Evolutionary conservation across 208 protist species (phyloP).

Genomic region (Lotmaria passim): DNA sequence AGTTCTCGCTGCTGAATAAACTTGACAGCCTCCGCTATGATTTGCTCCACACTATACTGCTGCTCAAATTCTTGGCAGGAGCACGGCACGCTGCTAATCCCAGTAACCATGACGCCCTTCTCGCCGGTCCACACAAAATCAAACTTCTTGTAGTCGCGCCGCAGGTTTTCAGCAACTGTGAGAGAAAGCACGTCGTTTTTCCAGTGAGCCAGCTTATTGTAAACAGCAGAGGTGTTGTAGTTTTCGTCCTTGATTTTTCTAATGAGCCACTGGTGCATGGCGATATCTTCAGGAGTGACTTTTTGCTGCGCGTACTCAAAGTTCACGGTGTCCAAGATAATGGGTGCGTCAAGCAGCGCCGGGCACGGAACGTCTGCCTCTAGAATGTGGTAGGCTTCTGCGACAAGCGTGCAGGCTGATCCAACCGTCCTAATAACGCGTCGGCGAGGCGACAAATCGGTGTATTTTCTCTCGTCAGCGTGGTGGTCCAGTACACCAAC

Average conservation of each 20-base stretch:
- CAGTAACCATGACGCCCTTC: slow-evolving; percentile 34
- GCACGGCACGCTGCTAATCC: slow-evolving; percentile 83
- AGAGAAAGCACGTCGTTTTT: slow-evolving; percentile 81
- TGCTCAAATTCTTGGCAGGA: slow-evolving; percentile 55
- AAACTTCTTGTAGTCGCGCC: slow-evolving; percentile 86
- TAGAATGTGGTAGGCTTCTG: slow-evolving; percentile 54
- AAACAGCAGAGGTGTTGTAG: slow-evolving; percentile 34
- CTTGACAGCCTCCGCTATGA: slow-evolving; percentile 38
- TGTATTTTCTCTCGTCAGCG: slow-evolving; percentile 73
- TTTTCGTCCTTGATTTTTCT: slow-evolving; percentile 11
- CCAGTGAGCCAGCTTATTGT: slow-evolving; percentile 64
- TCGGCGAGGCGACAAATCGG: slow-evolving; percentile 30
- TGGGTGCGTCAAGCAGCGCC: slow-evolving; percentile 68
- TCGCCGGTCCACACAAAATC: slow-evolving; percentile 35
- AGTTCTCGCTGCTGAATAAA: slow-evolving; percentile 57
- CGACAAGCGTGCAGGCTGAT: slow-evolving; percentile 83
- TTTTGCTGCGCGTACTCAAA: slow-evolving; percentile 80
- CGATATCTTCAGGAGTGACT: slow-evolving; percentile 71
- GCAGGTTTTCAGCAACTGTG: slow-evolving; percentile 68
- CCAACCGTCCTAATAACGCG: slow-evolving; percentile 63
- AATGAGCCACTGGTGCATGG: slow-evolving; percentile 55
- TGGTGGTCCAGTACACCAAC: slow-evolving; percentile 88
- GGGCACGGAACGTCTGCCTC: slow-evolving; percentile 53
- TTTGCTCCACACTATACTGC: slow-evolving; percentile 29
- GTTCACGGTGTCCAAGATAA: slow-evolving; percentile 86